A percentile compares a stretch with the other conserved stretches of the same genome.
Evolutionary conservation across 163 green algal genomes (phyloP).

Genomic region (Scenedesmus sp.): DNA sequence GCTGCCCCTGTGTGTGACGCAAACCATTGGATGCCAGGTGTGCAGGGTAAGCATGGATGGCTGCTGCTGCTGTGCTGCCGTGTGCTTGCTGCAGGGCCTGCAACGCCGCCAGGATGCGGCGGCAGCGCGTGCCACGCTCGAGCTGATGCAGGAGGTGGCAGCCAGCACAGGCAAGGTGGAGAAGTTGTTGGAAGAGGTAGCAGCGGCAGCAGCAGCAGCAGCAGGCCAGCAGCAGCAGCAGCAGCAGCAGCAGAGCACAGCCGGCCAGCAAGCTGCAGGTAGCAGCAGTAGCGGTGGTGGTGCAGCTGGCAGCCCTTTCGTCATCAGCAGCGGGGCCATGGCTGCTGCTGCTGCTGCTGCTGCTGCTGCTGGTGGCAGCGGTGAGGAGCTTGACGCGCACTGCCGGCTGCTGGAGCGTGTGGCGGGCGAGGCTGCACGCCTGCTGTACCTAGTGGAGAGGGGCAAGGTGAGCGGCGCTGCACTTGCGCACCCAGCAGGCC

Average conservation of each 20-base stretch:
- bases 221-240: slow-evolving; percentile 20
- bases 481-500: neutral
- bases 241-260: slow-evolving; percentile 18
- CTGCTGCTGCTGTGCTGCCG: neutral
- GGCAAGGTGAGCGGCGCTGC: slow-evolving; percentile 63
- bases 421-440: slow-evolving; percentile 87
- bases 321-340: slow-evolving; percentile 15
- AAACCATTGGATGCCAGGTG: neutral
- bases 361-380: neutral
- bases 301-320: slow-evolving; percentile 81
- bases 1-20: neutral
- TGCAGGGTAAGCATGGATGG: neutral
- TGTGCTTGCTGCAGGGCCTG: slow-evolving; percentile 69
- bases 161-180: slow-evolving; percentile 93
- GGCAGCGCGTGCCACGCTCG: slow-evolving; percentile 80
- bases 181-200: slow-evolving; percentile 91
- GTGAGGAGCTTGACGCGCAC: slow-evolving; percentile 71
- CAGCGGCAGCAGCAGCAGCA: slow-evolving; percentile 42
- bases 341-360: slow-evolving; percentile 20
- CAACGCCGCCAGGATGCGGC: slow-evolving; percentile 80
- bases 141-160: slow-evolving; percentile 93
- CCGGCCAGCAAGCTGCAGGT: slow-evolving; percentile 30
- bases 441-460: slow-evolving; percentile 76
- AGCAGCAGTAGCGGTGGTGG: slow-evolving; percentile 65
- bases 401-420: slow-evolving; percentile 90